These are phyloP conservation scores for Solanum corneliomulleri DNA, from an alignment of 257 asterid genomes.

Conservation along the genomic window DNA sequence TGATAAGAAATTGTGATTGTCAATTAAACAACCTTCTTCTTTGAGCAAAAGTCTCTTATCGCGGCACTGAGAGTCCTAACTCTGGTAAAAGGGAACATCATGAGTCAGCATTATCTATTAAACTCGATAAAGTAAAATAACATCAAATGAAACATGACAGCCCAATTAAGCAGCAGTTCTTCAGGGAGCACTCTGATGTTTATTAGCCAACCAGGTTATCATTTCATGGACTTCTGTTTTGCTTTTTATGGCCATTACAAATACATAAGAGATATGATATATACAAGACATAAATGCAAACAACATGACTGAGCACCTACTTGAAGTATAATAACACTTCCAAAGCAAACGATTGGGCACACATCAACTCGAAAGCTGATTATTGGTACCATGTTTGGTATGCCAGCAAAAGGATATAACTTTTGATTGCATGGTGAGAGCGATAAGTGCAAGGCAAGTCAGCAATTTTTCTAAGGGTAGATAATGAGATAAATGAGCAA, in stretches of 20 bases:
- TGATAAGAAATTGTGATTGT: not conserved
- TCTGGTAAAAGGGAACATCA: constrained; percentile 28
- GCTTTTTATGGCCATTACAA: not conserved
- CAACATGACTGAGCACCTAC: not conserved
- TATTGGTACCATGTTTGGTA: not conserved
- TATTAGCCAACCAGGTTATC: not conserved
- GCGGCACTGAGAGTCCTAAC: constrained; percentile 68
- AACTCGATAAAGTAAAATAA: not conserved
- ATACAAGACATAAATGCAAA: not conserved
- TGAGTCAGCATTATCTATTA: not conserved
- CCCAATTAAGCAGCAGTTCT: not conserved
- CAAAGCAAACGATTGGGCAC: not conserved
- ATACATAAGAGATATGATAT: not conserved
- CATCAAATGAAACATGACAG: not conserved
- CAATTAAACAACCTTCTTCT: constrained; percentile 10
- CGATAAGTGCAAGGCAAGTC: not conserved
- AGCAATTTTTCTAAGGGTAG: not conserved
- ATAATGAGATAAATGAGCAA: not conserved
- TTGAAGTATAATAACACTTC: not conserved
- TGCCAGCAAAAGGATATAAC: not conserved
- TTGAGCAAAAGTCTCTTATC: constrained; percentile 31
- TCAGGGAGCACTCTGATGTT: not conserved
- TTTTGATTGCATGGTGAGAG: not conserved
- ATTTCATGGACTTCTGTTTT: not conserved
- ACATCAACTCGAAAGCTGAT: not conserved